Conservation (phyloP, 176 grass and related monocot genomes). For the Poa pratensis region DNA sequence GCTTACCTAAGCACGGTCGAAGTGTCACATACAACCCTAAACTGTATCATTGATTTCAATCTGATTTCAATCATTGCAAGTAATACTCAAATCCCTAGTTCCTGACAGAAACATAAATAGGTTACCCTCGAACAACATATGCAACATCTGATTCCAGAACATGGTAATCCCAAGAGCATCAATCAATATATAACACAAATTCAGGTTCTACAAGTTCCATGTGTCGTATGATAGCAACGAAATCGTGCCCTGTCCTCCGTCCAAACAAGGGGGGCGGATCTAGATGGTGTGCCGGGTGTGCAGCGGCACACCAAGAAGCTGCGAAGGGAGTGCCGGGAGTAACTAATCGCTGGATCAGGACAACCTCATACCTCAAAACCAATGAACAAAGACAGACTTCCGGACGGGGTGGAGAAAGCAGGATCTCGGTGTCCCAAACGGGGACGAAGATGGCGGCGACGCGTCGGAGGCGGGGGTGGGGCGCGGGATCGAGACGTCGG, state of each 20-base stretch:
- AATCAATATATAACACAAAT: too few species aligned
- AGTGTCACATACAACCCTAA: not conserved
- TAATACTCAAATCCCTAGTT: not conserved
- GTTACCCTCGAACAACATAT: not conserved
- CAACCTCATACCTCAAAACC: constrained; percentile 17
- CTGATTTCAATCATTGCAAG: too few species aligned
- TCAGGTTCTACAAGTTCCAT: not conserved
- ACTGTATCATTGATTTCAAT: not conserved
- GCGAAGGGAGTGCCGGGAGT: not conserved
- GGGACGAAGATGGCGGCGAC: not conserved
- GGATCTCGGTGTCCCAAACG: not conserved
- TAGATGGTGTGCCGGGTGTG: not conserved
- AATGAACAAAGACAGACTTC: not conserved
- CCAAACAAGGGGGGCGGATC: not conserved
- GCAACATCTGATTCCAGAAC: not conserved
- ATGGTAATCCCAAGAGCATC: constrained; percentile 1
- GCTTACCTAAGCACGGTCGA: not conserved
- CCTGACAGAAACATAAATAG: not conserved
- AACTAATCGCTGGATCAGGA: constrained; percentile 11
- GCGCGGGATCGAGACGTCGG: constrained; percentile 2
- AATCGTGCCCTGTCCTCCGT: not conserved
- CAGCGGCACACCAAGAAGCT: not conserved
- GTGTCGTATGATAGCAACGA: not conserved
- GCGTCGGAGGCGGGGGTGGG: not conserved
- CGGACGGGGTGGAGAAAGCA: not conserved